Evolutionary conservation across 805 yeast species (phyloP).

Genomic region (Lipomyces mesembrius): DNA sequence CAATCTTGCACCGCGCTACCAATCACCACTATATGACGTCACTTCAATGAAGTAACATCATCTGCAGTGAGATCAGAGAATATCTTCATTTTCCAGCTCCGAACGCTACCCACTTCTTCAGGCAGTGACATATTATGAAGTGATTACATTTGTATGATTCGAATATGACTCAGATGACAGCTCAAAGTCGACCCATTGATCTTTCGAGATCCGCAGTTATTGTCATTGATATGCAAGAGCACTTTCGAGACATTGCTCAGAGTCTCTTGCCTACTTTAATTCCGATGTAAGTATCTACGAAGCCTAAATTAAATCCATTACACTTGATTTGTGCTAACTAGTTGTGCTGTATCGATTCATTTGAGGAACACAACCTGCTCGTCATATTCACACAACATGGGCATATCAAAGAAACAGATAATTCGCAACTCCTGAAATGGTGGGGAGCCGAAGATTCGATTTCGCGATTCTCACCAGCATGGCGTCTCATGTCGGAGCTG

Average conservation of each 20-base stretch:
- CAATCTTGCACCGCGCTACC: not conserved
- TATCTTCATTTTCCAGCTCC: no score
- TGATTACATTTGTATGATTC: not conserved
- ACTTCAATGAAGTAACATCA: no score
- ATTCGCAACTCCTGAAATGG: slow-evolving; percentile 26
- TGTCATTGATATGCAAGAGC: slow-evolving; percentile 35
- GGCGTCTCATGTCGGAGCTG: slow-evolving; percentile 31
- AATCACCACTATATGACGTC: no score
- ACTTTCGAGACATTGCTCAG: slow-evolving; percentile 22
- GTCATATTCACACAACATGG: slow-evolving; percentile 36
- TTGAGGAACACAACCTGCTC: slow-evolving; percentile 11
- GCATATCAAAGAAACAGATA: slow-evolving; percentile 19
- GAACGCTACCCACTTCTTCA: no score
- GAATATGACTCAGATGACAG: slow-evolving; percentile 9
- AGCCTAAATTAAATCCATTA: not conserved
- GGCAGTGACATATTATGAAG: not conserved
- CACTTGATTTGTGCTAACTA: not conserved
- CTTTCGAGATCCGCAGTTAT: slow-evolving; percentile 23
- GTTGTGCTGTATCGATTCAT: slow-evolving; percentile 16
- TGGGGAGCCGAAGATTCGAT: slow-evolving; percentile 35
- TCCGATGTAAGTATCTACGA: slow-evolving; percentile 19
- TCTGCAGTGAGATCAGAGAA: no score
- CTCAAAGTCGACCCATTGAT: slow-evolving; percentile 20
- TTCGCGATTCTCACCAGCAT: slow-evolving; percentile 26
- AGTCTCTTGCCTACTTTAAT: slow-evolving; percentile 16